A percentile compares a stretch with the other conserved stretches of the same genome.
Conservation (phyloP, 805 yeast species). For the Kuraishia molischiana region DNA sequence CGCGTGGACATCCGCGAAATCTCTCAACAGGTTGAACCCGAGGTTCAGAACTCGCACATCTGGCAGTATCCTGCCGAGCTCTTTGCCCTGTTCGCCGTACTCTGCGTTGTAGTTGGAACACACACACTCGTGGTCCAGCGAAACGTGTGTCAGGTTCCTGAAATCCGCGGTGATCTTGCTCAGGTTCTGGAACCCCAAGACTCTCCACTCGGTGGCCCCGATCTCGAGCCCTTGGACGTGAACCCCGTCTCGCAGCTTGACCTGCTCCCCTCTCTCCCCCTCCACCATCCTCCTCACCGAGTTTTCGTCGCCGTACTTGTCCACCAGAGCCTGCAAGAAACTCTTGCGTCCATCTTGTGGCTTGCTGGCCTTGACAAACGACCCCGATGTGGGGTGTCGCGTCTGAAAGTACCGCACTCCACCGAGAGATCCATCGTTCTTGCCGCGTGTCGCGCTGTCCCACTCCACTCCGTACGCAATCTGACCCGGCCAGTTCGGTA, state of each 20-base stretch:
- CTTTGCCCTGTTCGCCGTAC: not conserved
- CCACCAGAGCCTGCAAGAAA: conserved; percentile 40
- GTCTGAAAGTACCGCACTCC: conserved; percentile 46
- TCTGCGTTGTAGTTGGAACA: conserved; percentile 5
- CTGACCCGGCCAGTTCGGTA: conserved; percentile 52
- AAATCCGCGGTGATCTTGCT: conserved; percentile 38
- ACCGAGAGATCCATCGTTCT: conserved; percentile 52
- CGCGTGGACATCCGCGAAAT: conserved; percentile 26
- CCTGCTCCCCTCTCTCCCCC: conserved; percentile 1
- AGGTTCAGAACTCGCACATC: conserved; percentile 38
- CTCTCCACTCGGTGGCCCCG: conserved; percentile 53
- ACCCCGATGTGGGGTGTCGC: conserved; percentile 47
- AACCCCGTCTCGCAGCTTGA: conserved; percentile 6
- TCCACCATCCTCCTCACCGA: conserved; percentile 5
- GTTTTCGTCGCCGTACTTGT: conserved; percentile 33
- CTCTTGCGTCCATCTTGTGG: conserved; percentile 12
- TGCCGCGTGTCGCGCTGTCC: conserved; percentile 67
- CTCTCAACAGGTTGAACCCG: conserved; percentile 44
- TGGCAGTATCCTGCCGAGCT: conserved; percentile 6
- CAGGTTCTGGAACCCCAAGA: conserved; percentile 53
- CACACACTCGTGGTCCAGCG: conserved; percentile 37
- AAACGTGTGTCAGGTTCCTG: conserved; percentile 30
- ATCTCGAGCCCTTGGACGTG: conserved; percentile 23
- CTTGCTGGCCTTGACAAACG: conserved; percentile 46
- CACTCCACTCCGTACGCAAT: conserved; percentile 75